Evolutionary conservation across 2,329 filamentous ascomycete species (phyloP), one percentile per base, ranked within the genome.

Genomic region (Alternaria triticina): DNA sequence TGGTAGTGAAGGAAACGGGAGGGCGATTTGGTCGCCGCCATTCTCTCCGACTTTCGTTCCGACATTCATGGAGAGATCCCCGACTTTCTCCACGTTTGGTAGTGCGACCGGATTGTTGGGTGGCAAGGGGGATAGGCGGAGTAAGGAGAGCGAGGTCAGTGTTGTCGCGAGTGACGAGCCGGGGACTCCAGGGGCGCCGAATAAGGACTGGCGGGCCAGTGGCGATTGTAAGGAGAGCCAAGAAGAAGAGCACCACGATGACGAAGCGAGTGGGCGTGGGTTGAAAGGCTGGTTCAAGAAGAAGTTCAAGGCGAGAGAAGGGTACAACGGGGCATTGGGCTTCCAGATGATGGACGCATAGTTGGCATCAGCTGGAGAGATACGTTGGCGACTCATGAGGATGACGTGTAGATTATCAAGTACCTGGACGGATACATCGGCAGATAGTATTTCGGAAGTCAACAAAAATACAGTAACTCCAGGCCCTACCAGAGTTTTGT

Each of bases 401-500:
- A 36, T 15, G 33, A 36, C 15, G 33, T 36, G 33, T 36, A 36
- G 8, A n/a, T 36, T 15, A 36, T 36, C 15, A 36, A 36, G 11
- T 25, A 47, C 13, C 22, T 5, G 27, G 17, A 50, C 5, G n/a
- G 17, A 30, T 50, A 30, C 25, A 23, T 20, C 5, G 13, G 25
- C 27, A n/a, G 5, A 30, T 28, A 13, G 5, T 20, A 20, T 17
- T 7, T 30, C 28, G 15, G n/a, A 30, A n/a, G n/a, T 30, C 15
- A 15, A 46, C 20, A 28, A 28, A 50, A 12, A 17, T 20, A 40
- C 36, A 40, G 46, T 27, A n/a, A 20, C 13, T 30, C 22, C n/a
- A 40, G n/a, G 7, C 23, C 9, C 55, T 56, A 69, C 61, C 62
- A 74, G 10, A 71, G 52, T 58, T 71, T 70, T 11, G 72, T 76